Evolutionary conservation across 495 filamentous ascomycete genomes (phyloP), one percentile per base, ranked within the genome.

Genomic region (Oleoguttula mirabilis): DNA sequence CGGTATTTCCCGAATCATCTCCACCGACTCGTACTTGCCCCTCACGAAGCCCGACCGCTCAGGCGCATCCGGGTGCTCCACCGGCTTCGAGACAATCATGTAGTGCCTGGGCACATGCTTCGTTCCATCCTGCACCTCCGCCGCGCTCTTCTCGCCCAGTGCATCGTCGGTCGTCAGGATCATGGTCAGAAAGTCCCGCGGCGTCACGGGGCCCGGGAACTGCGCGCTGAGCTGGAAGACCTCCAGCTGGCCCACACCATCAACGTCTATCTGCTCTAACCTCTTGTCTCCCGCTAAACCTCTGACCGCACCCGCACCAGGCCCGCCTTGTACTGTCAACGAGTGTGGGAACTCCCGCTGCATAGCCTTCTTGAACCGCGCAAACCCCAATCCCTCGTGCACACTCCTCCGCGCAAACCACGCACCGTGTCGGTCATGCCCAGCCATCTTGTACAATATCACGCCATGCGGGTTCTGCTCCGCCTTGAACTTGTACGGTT

Each of bases 361-460:
- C 58, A 81, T 59, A 3, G 68, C 78, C 42, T 57, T 59, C 54
- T 68, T 71, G 73, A 79, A 94, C 54, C 73, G 79, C 10, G 65
- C 60, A 56, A 92, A 96, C 0, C 74, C 64, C 16, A 90, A 55
- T 0, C 79, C 77, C 49, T 79, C 73, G 45, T 95, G 87, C 12
- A 95, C 68, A 51, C 84, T 93, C 21, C 85, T 68, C 41, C 90
- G 62, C 8, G 82, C 85, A 61, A 95, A 96, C 88, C 88, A 96
- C 3, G 76, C 68, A 0, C 88, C 90, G 35, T 79, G 79, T 2
- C 86, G 80, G 54, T 95, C 90, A 42, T 79, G 76, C 0, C 79
- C 76, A 0, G 66, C 58, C 20, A 90, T 65, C 56, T 92, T 95
- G 62, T 86, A 94, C 10, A 95, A 73, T 17, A 68, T 63, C 14